Percentiles rank a stretch among this genome's conserved stretches.
Conservation (phyloP, 1,284 basidiomycete species). For the Fomitiporia mediterranea region DNA sequence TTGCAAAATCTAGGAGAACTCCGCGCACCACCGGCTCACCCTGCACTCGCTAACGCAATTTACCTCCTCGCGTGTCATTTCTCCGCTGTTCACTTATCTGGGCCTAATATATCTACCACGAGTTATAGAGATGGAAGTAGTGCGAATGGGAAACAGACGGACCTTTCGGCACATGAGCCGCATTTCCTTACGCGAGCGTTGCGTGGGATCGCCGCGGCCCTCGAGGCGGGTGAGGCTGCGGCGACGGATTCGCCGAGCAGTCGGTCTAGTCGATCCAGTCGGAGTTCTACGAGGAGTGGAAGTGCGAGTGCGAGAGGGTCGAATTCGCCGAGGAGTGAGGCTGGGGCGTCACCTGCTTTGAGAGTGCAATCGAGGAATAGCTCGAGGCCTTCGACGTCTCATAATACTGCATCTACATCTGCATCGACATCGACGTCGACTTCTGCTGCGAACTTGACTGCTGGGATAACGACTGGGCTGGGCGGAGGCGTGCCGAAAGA, state of each 20-base stretch:
- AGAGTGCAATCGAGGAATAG: not conserved
- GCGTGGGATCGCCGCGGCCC: conserved; percentile 29
- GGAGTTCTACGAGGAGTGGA: not conserved
- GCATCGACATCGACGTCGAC: not conserved
- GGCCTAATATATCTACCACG: not conserved
- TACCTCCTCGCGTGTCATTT: conserved; percentile 57
- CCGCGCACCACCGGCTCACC: conserved; percentile 35
- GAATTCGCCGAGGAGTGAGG: not conserved
- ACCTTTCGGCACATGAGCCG: conserved; percentile 39
- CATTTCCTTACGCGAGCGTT: conserved; percentile 45
- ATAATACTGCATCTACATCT: not conserved
- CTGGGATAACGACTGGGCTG: not conserved
- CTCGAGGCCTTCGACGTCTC: not conserved
- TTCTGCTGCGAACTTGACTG: not conserved
- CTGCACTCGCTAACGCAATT: conserved; percentile 54
- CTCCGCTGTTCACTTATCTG: conserved; percentile 28
- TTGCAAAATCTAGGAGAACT: not conserved
- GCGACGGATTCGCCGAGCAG: not conserved
- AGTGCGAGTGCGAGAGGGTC: not conserved
- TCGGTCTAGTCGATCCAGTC: not conserved
- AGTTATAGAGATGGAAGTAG: not conserved
- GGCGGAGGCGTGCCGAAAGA: not conserved
- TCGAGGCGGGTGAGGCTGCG: conserved; percentile 19
- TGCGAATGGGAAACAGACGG: not conserved
- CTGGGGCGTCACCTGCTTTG: not conserved